A percentile compares a stretch with the other conserved stretches of the same genome.
Conservation (phyloP, 345 rosid species). For the Gossypium thurberi region DNA sequence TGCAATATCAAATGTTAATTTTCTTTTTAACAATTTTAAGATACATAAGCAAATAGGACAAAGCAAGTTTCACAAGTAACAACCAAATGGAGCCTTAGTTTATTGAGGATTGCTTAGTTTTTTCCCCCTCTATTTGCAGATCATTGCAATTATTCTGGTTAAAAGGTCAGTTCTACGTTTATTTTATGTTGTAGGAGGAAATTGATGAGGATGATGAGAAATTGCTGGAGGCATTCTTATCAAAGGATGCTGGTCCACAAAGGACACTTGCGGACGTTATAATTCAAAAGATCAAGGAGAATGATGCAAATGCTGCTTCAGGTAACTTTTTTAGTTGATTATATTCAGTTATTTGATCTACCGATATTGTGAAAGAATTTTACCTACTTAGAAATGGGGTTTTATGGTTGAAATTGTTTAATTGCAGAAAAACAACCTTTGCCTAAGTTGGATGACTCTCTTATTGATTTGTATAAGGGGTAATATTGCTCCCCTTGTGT, state of each 20-base stretch:
- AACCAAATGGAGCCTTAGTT: not conserved
- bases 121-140: not conserved
- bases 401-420: conserved; percentile 11
- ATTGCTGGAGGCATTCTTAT: conserved; percentile 70
- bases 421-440: conserved; percentile 57
- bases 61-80: not conserved
- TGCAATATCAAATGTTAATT: not conserved
- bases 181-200: conserved; percentile 43
- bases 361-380: not conserved
- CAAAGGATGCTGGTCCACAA: conserved; percentile 57
- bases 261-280: conserved; percentile 78
- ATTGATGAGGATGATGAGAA: conserved; percentile 77
- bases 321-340: conserved; percentile 31
- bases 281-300: conserved; percentile 54
- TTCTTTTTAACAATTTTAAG: not conserved
- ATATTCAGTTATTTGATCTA: not conserved
- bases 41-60: not conserved
- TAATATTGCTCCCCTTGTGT: conserved; percentile 20
- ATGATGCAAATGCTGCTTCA: conserved; percentile 47
- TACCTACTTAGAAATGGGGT: not conserved
- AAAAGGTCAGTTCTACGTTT: not conserved
- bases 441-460: conserved; percentile 61
- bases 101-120: not conserved
- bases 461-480: conserved; percentile 72
- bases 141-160: not conserved